Percentiles rank a stretch among this genome's conserved stretches.
Conservation (phyloP, 805 yeast genomes). For the Dipodascopsis uninucleata region DNA sequence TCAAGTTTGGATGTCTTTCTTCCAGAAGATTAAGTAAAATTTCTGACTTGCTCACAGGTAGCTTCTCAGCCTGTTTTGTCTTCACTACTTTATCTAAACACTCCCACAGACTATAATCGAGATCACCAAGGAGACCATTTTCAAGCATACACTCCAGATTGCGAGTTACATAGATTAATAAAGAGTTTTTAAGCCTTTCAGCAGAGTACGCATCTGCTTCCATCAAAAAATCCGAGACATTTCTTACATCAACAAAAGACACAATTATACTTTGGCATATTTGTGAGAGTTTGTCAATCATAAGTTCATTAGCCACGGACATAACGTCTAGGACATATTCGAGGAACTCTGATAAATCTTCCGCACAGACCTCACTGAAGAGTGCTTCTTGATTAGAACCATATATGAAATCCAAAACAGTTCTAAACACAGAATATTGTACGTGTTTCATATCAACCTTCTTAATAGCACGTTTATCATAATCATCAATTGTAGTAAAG, state of each 20-base stretch:
- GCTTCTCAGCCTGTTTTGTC: constrained; percentile 17
- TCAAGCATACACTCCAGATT: constrained; percentile 62
- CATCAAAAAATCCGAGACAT: constrained; percentile 53
- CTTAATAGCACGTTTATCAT: neutral
- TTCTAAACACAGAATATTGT: constrained; percentile 42
- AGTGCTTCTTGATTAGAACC: constrained; percentile 44
- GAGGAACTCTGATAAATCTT: constrained; percentile 44
- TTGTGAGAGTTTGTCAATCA: constrained; percentile 56
- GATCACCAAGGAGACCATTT: constrained; percentile 35
- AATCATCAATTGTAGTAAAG: constrained; percentile 2
- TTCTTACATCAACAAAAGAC: constrained; percentile 43
- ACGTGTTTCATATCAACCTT: constrained; percentile 45
- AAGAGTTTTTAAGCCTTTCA: constrained; percentile 51
- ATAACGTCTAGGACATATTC: constrained; percentile 55
- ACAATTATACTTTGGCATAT: constrained; percentile 49
- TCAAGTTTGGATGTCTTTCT: constrained; percentile 21
- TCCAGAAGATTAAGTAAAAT: constrained; percentile 16
- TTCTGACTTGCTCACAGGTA: constrained; percentile 25
- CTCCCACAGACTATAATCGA: constrained; percentile 10
- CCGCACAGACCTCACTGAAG: constrained; percentile 39
- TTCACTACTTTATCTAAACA: constrained; percentile 22
- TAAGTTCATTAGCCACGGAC: constrained; percentile 58
- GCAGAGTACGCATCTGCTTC: constrained; percentile 55
- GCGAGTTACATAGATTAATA: constrained; percentile 64
- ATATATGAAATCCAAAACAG: constrained; percentile 53